Evolutionary conservation across 2,329 filamentous ascomycete species (phyloP).

Genomic region (Orbilia ellipsospora): DNA sequence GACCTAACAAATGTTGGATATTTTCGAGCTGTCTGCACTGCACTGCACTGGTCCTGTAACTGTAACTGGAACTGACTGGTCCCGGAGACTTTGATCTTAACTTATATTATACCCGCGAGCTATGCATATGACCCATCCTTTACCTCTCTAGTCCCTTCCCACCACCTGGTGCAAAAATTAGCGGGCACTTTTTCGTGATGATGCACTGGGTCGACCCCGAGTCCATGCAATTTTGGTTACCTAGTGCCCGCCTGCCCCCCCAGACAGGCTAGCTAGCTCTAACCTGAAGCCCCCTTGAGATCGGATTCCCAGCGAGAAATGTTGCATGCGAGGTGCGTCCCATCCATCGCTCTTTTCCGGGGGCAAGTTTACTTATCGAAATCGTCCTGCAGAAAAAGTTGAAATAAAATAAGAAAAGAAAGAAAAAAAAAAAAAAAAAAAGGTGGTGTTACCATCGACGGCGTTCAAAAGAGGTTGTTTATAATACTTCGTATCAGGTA

Average conservation of each 20-base stretch:
- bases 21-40: background rate
- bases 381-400: background rate
- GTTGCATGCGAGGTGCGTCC: constrained; percentile 17
- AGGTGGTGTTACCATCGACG: constrained; percentile 20
- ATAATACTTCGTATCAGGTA: constrained; percentile 42
- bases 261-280: constrained; percentile 38
- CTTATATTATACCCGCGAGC: constrained; percentile 39
- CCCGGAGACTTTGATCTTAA: constrained; percentile 42
- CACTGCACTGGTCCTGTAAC: no score
- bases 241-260: constrained; percentile 41
- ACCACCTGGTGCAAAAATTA: background rate
- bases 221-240: constrained; percentile 46
- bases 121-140: constrained; percentile 18
- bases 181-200: constrained; percentile 39
- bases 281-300: constrained; percentile 21
- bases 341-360: background rate
- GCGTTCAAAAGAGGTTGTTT: constrained; percentile 10
- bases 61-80: background rate
- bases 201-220: constrained; percentile 49
- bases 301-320: constrained; percentile 41
- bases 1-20: background rate
- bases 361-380: constrained; percentile 6
- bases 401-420: constrained; percentile 7
- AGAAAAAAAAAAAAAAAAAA: background rate
- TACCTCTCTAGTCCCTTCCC: no score